Evolutionary conservation across 495 filamentous ascomycete species (phyloP), one percentile per base, ranked within the genome.

Genomic region (Stereocaulon alpinum): DNA sequence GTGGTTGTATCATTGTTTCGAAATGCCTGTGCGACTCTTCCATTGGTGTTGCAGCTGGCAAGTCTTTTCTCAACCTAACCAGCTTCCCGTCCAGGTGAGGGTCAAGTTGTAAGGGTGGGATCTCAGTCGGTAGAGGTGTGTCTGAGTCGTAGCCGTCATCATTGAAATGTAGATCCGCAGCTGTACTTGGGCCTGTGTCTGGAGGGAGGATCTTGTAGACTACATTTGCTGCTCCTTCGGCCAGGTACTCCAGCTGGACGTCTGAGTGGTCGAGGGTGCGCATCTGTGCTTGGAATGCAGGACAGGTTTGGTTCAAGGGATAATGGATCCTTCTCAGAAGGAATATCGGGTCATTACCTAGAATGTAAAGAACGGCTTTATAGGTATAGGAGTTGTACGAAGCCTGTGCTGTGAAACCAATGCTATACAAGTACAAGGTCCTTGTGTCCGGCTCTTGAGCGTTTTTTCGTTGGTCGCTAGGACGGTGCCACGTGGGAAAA

Each of bases 221-320:
- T 49, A 82, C 72, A 67, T 90, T 89, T 34, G 86, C 85, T 45
- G 84, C 84, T 15, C 86, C 86, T 68, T 90, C 86, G 11, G 79
- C 78, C 10, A 82, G 72, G 61, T 81, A 84, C 20, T 73, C 58
- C 29, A 82, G 72, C 51, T 71, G 30, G 40, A 65, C 49, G 24
- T 59, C 44, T 15, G 58, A 42, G 5, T 42, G 40, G 20, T 43
- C 60, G 30, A 63, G 22, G 1, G 37, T 63, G 11, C 53, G 29
- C 47, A 53, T 53, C 10, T 2, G 45, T 14, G 6, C 29, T 20
- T 30, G 37, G 17, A 17, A 17, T 11, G 6, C 32, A 37, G 32
- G 11, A 7, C 0, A 11, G 5, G 1, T 37, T 11, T 37, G 32
- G 6, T 6, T 6, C 32, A 6, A 37, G 32, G 11, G 11, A 37